Percentiles rank a stretch among this genome's conserved stretches.
These are phyloP conservation scores for Salix purpurea DNA, from an alignment of 345 rosid species.

Conservation along the genomic window DNA sequence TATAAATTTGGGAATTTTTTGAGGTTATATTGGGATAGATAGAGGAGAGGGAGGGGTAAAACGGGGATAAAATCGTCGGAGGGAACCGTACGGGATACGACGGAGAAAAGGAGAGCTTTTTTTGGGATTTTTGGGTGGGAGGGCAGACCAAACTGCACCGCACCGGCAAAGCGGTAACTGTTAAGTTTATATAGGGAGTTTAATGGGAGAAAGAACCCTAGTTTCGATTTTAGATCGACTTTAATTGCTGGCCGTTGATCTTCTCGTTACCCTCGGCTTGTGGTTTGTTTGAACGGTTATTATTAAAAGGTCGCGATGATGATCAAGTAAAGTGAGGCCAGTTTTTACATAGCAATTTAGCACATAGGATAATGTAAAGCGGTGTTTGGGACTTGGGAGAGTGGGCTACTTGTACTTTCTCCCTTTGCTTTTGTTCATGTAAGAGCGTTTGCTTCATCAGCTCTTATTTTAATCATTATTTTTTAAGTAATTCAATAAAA, in stretches of 20 bases:
- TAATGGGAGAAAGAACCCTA: slow-evolving; percentile 32
- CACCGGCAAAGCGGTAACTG: slow-evolving; percentile 21
- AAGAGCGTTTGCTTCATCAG: not conserved
- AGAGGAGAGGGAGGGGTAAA: slow-evolving; percentile 21
- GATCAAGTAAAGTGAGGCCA: not conserved
- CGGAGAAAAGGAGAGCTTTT: slow-evolving; percentile 20
- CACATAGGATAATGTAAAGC: not conserved
- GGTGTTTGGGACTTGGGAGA: no score
- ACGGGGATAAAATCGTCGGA: slow-evolving; percentile 33
- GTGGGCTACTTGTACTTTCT: not conserved
- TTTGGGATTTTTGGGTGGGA: slow-evolving; percentile 30
- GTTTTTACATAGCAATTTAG: not conserved
- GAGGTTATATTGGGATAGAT: not conserved
- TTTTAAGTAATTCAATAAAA: no score
- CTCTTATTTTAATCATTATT: not conserved
- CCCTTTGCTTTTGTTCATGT: no score
- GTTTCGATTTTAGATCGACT: not conserved
- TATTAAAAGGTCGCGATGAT: not conserved
- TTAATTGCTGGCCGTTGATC: slow-evolving; percentile 26
- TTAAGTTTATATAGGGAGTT: slow-evolving; percentile 24
- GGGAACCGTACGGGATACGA: slow-evolving; percentile 24
- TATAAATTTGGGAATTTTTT: not conserved
- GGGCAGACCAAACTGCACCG: slow-evolving; percentile 61
- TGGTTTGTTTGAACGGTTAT: not conserved
- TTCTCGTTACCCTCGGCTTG: not conserved